phyloP scores from a whole-genome alignment of 1,284 basidiomycete species.

The Fomitopsis schrenkii region DNA sequence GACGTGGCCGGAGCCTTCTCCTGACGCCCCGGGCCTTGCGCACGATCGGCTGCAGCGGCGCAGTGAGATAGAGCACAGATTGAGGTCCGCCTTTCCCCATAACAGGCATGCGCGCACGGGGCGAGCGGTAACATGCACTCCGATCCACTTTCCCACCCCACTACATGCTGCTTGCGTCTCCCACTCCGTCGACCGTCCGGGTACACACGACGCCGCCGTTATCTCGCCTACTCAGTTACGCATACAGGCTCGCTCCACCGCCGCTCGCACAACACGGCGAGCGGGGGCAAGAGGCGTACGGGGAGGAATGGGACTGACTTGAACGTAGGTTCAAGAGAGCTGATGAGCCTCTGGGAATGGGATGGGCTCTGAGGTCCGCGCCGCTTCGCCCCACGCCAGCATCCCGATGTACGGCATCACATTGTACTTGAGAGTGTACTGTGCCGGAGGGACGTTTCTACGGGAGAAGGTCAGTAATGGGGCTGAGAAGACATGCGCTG shows the following conservation, averaged over 20 bases:
- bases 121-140: neutral
- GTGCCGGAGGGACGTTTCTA: constrained; percentile 62
- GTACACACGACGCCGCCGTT: neutral
- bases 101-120: neutral
- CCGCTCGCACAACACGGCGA: neutral
- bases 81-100: neutral
- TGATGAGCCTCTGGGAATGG: constrained; percentile 44
- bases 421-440: constrained; percentile 84
- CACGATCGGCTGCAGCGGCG: neutral
- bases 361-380: constrained; percentile 50
- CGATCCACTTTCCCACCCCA: neutral
- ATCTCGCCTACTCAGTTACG: neutral
- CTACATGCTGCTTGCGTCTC: neutral
- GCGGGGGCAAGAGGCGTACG: neutral
- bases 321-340: constrained; percentile 17
- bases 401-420: constrained; percentile 87
- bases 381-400: constrained; percentile 74
- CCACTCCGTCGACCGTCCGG: neutral
- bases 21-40: neutral
- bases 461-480: constrained; percentile 8
- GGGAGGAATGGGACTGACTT: neutral
- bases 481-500: neutral
- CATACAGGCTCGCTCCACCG: neutral
- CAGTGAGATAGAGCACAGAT: neutral
- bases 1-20: neutral